Percentiles rank a stretch among this genome's conserved stretches.
Evolutionary conservation across 495 filamentous ascomycete genomes (phyloP).

Genomic region (Talaromyces adpressus): DNA sequence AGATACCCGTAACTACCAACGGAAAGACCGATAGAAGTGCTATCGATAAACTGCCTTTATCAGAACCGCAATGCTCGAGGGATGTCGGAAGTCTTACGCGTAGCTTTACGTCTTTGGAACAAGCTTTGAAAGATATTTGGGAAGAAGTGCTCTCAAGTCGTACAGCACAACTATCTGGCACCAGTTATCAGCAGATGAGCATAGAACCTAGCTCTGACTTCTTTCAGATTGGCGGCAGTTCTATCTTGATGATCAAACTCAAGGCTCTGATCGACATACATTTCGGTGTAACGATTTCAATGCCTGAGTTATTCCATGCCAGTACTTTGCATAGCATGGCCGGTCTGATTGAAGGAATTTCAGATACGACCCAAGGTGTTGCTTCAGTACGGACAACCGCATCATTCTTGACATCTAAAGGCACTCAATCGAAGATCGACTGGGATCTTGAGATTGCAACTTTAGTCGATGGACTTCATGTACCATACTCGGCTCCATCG

Average conservation of each 20-base stretch:
- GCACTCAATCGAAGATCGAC: slow-evolving; percentile 7
- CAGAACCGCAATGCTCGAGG: neutral
- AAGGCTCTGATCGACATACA: slow-evolving; percentile 17
- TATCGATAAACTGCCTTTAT: neutral
- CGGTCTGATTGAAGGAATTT: neutral
- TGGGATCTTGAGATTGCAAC: slow-evolving; percentile 12
- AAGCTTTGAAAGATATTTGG: slow-evolving; percentile 10
- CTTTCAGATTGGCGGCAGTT: slow-evolving; percentile 34
- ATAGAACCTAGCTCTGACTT: slow-evolving; percentile 22
- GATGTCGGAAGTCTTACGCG: neutral
- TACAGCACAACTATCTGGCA: neutral
- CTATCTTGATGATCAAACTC: slow-evolving; percentile 25
- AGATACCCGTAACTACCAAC: neutral
- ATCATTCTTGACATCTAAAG: neutral
- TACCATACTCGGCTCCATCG: neutral
- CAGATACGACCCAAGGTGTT: neutral
- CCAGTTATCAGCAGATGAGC: neutral
- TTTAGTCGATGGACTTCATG: neutral
- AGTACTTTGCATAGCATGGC: slow-evolving; percentile 31
- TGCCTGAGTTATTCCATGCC: slow-evolving; percentile 27
- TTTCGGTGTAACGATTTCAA: slow-evolving; percentile 15
- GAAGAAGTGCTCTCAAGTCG: slow-evolving; percentile 9
- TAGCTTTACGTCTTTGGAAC: neutral
- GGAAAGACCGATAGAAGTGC: slow-evolving; percentile 23
- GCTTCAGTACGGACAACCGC: neutral